These are phyloP conservation scores for Brassica carinata DNA, from an alignment of 345 rosid species.

Conservation along the genomic window DNA sequence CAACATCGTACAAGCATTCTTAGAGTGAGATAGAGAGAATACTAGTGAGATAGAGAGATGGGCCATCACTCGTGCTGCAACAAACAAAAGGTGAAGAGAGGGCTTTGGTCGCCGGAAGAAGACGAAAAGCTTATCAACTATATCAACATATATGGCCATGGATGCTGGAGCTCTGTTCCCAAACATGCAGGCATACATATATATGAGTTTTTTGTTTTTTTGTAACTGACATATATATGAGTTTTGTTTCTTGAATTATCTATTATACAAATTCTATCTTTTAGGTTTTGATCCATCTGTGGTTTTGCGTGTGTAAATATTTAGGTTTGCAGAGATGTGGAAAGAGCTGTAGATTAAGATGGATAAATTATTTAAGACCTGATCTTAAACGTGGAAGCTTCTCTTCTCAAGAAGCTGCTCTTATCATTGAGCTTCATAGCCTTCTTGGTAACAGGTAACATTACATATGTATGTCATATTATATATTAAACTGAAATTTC, in stretches of 20 bases:
- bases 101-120: constrained; percentile 98
- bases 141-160: constrained; percentile 91
- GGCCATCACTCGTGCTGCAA: constrained; percentile 99
- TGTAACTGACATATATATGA: background rate
- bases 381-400: constrained; percentile 96
- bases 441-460: constrained; percentile 88
- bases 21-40: background rate
- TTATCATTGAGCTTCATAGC: constrained; percentile 91
- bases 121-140: constrained; percentile 94
- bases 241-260: constrained; percentile 14
- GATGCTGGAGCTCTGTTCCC: constrained; percentile 99
- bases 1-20: constrained; percentile 40
- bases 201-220: background rate
- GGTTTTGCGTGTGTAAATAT: constrained; percentile 5
- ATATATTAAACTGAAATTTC: background rate
- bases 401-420: constrained; percentile 91
- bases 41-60: constrained; percentile 41
- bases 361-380: constrained; percentile 95
- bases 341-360: constrained; percentile 94
- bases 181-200: constrained; percentile 70
- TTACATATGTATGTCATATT: background rate
- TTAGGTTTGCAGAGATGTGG: constrained; percentile 95
- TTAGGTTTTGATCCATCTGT: background rate
- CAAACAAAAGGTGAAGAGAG: constrained; percentile 98
- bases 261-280: background rate